Evolutionary conservation across 108 stramenopile species (phyloP).

Genomic region (Bacterosira constricta): DNA sequence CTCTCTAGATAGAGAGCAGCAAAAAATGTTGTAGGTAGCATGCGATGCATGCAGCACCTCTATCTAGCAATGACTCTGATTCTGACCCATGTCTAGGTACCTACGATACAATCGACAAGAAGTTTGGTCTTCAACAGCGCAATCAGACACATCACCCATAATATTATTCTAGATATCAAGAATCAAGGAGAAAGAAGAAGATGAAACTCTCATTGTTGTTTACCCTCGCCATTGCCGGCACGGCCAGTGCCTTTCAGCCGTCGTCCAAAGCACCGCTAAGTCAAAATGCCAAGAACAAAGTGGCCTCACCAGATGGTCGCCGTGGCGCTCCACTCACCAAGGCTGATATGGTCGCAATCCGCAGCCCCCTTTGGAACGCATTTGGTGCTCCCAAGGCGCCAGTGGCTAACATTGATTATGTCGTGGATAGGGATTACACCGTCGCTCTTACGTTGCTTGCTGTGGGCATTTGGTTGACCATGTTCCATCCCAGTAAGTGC

Average conservation of each 20-base stretch:
- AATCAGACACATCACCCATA: too few species aligned
- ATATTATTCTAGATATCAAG: background rate
- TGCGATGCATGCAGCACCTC: too few species aligned
- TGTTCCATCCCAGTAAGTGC: conserved; percentile 44
- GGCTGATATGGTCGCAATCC: conserved; percentile 44
- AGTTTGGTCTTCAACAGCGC: background rate
- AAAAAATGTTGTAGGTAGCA: too few species aligned
- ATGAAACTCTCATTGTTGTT: conserved; percentile 17
- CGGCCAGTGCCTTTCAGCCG: conserved; percentile 33
- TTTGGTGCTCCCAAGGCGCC: conserved; percentile 1
- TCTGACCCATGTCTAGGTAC: too few species aligned
- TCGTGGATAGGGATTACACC: conserved; percentile 46
- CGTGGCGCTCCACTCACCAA: conserved; percentile 10
- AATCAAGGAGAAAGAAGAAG: background rate
- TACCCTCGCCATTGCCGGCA: background rate
- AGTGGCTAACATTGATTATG: conserved; percentile 14
- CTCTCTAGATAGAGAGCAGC: too few species aligned
- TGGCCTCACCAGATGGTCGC: background rate
- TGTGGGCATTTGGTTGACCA: conserved; percentile 41
- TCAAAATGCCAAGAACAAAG: background rate
- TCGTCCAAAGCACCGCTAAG: background rate
- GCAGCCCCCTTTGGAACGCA: conserved; percentile 35
- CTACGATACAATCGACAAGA: background rate
- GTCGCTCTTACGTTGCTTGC: conserved; percentile 33
- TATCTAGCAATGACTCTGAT: too few species aligned